Evolutionary conservation across 2,329 filamentous ascomycete genomes (phyloP).

Genomic region (Beauveria asiatica): DNA sequence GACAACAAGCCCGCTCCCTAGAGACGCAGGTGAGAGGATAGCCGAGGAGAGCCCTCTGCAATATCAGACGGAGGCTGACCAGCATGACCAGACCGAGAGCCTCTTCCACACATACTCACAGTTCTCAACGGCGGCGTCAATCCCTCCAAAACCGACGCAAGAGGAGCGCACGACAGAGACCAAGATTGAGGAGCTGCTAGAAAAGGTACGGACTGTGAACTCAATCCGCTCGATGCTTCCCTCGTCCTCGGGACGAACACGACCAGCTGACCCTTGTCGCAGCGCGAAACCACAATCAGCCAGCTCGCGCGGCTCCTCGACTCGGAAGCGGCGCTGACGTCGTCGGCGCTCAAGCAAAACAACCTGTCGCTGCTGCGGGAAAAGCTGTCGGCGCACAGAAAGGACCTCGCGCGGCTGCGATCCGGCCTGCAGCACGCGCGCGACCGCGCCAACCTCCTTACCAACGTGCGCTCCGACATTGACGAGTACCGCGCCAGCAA

Average conservation of each 20-base stretch:
- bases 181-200: constrained; percentile 75
- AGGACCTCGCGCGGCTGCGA: constrained; percentile 69
- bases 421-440: constrained; percentile 67
- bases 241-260: no score
- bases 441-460: constrained; percentile 81
- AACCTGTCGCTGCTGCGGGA: constrained; percentile 88
- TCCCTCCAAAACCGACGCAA: constrained; percentile 74
- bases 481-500: constrained; percentile 77
- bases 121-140: constrained; percentile 70
- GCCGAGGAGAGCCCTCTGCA: not conserved
- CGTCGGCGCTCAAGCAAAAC: constrained; percentile 93
- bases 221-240: no score
- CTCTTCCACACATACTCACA: constrained; percentile 84
- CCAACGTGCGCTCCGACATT: constrained; percentile 87
- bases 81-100: constrained; percentile 60
- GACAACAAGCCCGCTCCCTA: constrained; percentile 80
- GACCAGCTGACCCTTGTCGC: constrained; percentile 4
- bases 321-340: constrained; percentile 77
- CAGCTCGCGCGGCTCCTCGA: constrained; percentile 86
- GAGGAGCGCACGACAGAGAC: constrained; percentile 74
- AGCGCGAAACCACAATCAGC: constrained; percentile 74
- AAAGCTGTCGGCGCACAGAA: constrained; percentile 77
- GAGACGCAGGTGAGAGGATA: constrained; percentile 70
- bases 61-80: not conserved
- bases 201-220: constrained; percentile 49